Evolutionary conservation across 1,284 basidiomycete species (phyloP).

Genomic region (Sanghuangporus sanghuang): DNA sequence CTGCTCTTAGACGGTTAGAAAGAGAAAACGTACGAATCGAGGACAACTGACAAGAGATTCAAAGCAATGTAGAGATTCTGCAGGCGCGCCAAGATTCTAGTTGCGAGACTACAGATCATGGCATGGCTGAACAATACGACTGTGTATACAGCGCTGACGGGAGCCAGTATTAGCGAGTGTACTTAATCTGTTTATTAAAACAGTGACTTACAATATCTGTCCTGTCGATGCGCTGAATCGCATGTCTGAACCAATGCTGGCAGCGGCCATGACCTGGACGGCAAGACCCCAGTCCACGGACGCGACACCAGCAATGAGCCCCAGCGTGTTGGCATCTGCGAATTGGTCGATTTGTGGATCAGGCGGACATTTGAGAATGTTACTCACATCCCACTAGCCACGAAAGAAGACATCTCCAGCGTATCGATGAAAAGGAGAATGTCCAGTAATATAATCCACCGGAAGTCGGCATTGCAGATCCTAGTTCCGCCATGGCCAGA

Average conservation of each 20-base stretch:
- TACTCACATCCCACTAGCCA: conserved; percentile 31
- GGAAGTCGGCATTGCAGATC: conserved; percentile 26
- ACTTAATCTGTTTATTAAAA: not conserved
- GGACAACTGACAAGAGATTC: conserved; percentile 28
- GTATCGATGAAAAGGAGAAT: conserved; percentile 16
- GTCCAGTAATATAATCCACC: conserved; percentile 34
- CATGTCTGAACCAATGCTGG: conserved; percentile 29
- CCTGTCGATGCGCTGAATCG: conserved; percentile 26
- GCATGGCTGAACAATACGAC: conserved; percentile 29
- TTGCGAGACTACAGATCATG: conserved; percentile 39
- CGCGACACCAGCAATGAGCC: conserved; percentile 34
- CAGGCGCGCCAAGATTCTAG: conserved; percentile 30
- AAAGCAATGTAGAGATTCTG: conserved; percentile 27
- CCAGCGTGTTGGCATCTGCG: conserved; percentile 35
- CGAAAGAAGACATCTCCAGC: conserved; percentile 28
- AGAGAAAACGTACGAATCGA: not conserved
- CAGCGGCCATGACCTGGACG: conserved; percentile 34
- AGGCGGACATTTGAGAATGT: not conserved
- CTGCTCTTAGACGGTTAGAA: conserved; percentile 20
- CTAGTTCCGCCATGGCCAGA: conserved; percentile 30
- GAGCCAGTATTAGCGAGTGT: not conserved
- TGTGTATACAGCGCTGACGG: conserved; percentile 27
- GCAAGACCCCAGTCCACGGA: conserved; percentile 41
- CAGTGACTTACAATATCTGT: conserved; percentile 27
- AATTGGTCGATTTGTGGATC: not conserved